A percentile compares a stretch with the other conserved stretches of the same genome.
Evolutionary conservation across 2,329 filamentous ascomycete species (phyloP).

Genomic region (Stylonectria norvegica): DNA sequence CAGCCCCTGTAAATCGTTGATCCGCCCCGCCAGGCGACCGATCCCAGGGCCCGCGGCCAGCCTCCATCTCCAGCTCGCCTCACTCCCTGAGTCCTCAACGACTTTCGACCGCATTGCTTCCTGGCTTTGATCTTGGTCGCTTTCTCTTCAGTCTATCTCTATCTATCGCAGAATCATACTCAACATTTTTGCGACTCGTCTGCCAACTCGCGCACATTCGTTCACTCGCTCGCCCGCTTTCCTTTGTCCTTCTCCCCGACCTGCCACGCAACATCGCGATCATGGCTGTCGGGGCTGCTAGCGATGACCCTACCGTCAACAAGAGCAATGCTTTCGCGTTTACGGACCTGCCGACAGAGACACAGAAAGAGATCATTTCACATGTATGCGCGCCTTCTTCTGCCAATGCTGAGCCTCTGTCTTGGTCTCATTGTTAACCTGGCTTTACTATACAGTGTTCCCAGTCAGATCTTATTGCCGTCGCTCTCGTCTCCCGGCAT

Average conservation of each 20-base stretch:
- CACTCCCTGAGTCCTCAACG: neutral
- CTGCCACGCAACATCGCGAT: constrained; percentile 7
- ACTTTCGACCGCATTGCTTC: constrained; percentile 2
- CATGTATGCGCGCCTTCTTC: constrained; percentile 37
- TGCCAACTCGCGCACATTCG: neutral
- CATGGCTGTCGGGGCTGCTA: constrained; percentile 36
- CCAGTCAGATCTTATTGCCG: constrained; percentile 51
- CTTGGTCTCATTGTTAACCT: constrained; percentile 3
- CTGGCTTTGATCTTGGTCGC: neutral
- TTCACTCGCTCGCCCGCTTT: neutral
- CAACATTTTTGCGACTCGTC: neutral
- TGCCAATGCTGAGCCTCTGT: neutral
- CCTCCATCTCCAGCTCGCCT: neutral
- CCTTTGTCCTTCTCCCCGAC: neutral
- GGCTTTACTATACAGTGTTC: constrained; percentile 43
- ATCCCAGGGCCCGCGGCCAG: no score
- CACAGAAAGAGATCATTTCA: constrained; percentile 46
- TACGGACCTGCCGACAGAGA: constrained; percentile 45
- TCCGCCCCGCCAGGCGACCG: constrained; percentile 15
- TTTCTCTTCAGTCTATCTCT: neutral
- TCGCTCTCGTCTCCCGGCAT: constrained; percentile 56
- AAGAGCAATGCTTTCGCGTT: constrained; percentile 28
- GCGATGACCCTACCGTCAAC: constrained; percentile 26
- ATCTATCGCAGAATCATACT: neutral
- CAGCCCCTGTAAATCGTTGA: constrained; percentile 29